Conservation (phyloP, 2,329 filamentous ascomycete species). For the Arthrobotrys iridis region DNA sequence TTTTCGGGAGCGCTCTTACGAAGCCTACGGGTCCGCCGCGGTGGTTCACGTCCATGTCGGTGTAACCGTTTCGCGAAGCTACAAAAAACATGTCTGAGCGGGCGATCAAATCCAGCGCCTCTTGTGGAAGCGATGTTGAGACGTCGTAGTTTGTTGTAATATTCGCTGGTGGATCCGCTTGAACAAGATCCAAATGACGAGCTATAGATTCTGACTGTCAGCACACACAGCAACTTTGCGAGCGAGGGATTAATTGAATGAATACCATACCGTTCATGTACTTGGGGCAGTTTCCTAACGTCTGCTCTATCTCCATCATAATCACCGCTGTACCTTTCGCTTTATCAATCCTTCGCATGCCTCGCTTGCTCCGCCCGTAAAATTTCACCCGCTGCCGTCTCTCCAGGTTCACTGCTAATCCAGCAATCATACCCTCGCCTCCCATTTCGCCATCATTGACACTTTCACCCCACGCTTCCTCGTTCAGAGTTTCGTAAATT, state of each 20-base stretch:
- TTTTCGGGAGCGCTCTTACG: slow-evolving; percentile 70
- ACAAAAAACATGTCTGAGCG: slow-evolving; percentile 82
- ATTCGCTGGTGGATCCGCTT: slow-evolving; percentile 59
- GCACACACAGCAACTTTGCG: slow-evolving; percentile 69
- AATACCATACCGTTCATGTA: slow-evolving; percentile 68
- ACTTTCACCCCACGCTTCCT: slow-evolving; percentile 62
- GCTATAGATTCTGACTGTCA: slow-evolving; percentile 57
- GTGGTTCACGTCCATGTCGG: slow-evolving; percentile 84
- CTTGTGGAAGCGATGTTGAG: slow-evolving; percentile 64
- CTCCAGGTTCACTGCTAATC: slow-evolving; percentile 72
- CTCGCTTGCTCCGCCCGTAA: slow-evolving; percentile 74
- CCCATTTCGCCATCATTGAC: slow-evolving; percentile 61
- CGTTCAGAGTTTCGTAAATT: slow-evolving; percentile 72
- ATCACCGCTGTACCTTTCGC: slow-evolving; percentile 59
- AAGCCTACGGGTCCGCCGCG: slow-evolving; percentile 80
- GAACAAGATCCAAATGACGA: slow-evolving; percentile 68
- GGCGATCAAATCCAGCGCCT: slow-evolving; percentile 70
- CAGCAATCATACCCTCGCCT: slow-evolving; percentile 69
- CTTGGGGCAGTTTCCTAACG: slow-evolving; percentile 84
- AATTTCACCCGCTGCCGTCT: slow-evolving; percentile 78
- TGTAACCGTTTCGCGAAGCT: slow-evolving; percentile 70
- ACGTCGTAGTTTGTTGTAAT: slow-evolving; percentile 60
- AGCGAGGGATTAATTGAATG: slow-evolving; percentile 63
- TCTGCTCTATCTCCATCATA: slow-evolving; percentile 75
- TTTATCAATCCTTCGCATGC: slow-evolving; percentile 60